Percentiles rank a stretch among this genome's conserved stretches.
phyloP scores from a whole-genome alignment of 768 basidiomycete genomes.

The Trametes cubensis region DNA sequence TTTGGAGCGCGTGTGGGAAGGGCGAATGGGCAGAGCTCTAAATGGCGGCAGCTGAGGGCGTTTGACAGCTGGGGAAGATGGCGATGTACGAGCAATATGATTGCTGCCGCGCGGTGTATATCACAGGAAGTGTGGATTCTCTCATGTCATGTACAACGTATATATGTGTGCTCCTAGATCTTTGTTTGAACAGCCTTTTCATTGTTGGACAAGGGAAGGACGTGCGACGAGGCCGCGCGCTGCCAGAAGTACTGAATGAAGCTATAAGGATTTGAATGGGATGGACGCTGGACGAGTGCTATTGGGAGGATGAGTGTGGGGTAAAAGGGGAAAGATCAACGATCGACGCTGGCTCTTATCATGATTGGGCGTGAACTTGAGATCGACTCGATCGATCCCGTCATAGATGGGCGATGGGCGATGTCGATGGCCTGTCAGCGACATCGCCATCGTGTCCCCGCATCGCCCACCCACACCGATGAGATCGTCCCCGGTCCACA shows the following conservation, averaged over 20 bases:
- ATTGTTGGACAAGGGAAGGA: too few species aligned
- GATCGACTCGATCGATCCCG: conserved; percentile 21
- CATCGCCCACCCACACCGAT: not conserved
- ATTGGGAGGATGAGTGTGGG: conserved; percentile 1
- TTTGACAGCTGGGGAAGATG: too few species aligned
- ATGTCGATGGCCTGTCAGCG: conserved; percentile 7
- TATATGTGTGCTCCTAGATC: too few species aligned
- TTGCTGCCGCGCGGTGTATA: too few species aligned
- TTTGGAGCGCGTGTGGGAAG: too few species aligned
- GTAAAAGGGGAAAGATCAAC: conserved; percentile 13
- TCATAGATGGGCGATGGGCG: conserved; percentile 21
- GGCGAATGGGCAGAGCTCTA: too few species aligned
- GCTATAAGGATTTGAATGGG: not conserved
- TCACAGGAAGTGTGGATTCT: too few species aligned
- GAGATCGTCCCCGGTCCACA: conserved; percentile 2
- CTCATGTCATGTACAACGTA: too few species aligned
- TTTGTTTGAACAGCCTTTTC: too few species aligned
- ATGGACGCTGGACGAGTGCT: not conserved
- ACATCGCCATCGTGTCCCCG: not conserved
- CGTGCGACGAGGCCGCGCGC: too few species aligned
- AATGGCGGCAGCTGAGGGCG: too few species aligned
- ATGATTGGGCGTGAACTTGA: conserved; percentile 9
- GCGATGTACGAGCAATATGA: too few species aligned
- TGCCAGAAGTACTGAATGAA: not conserved
- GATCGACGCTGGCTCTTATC: conserved; percentile 6